Evolutionary conservation across 306 rosid species (phyloP), one percentile per base, ranked within the genome.

Genomic region (Urtica urens): DNA sequence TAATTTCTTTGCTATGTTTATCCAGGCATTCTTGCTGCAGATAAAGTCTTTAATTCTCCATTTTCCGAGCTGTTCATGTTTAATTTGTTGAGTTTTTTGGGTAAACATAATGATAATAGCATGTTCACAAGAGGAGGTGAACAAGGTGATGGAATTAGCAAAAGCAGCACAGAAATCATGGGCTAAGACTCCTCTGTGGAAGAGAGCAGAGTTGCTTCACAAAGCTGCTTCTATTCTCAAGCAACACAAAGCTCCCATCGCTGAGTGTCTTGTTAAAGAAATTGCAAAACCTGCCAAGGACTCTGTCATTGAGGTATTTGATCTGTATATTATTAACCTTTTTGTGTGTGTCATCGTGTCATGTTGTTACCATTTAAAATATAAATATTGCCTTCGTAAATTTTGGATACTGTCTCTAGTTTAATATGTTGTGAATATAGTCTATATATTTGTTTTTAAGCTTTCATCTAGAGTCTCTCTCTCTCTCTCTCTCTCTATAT

Each of bases 101-200:
- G 37, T 7, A 31, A 31, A 31, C 7, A 31, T 31, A 31, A 31
- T 7, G 14, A 35, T 19, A 44, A 67, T 70, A 92, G 99, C 93
- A 41, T 92, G 99, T 53, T 72, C 87, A 60, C 94, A 82, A 68
- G 96, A 77, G 66, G 99, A 85, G 76, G 99, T 92, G 39, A 92
- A 92, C 53, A 79, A 75, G 72, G 94, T 75, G 6, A 82, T 92
- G 78, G 94, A 85, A 27, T 64, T 60, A 5, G 83, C 96, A 54
- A 85, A 85, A 67, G 46, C 76, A 6, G 99, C 96, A 22, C 99
- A 92, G 53, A 85, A 92, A 55, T 52, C 63, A 49, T 92, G 95
- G 99, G 96, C 99, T 2, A 92, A 82, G 75, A 92, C 96, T n/a
- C 99, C 99, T 21, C 80, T 92, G 1, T 90, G 95, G 99, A 90